Percentiles rank a stretch among this genome's conserved stretches.
Conservation (phyloP, 139 green algal species). For the Volvox reticuliferus region DNA sequence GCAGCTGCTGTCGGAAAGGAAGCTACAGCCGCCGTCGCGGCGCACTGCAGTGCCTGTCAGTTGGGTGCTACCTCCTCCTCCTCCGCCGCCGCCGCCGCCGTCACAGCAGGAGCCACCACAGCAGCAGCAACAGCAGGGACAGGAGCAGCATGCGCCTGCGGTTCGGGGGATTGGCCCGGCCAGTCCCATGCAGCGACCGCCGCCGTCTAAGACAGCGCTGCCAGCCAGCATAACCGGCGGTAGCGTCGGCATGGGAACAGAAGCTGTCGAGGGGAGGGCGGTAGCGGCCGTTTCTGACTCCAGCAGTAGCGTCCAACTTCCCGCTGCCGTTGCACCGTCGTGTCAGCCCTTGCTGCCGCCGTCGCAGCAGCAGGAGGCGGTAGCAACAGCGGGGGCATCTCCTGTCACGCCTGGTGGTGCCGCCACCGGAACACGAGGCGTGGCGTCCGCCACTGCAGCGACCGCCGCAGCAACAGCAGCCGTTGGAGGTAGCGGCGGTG, state of each 20-base stretch:
- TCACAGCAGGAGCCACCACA: not conserved
- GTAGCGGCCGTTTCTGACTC: too few species aligned
- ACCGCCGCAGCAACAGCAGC: not conserved
- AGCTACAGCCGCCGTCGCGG: constrained; percentile 4
- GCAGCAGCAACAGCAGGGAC: not conserved
- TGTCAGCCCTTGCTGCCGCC: not conserved
- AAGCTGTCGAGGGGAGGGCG: not conserved
- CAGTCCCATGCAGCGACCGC: not conserved
- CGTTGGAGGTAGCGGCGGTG: not conserved
- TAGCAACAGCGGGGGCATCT: not conserved
- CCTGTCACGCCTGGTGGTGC: too few species aligned
- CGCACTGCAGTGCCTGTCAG: constrained; percentile 2
- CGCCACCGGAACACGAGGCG: too few species aligned
- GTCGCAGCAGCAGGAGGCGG: not conserved
- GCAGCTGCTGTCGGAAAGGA: constrained; percentile 13
- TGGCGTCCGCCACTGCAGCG: not conserved
- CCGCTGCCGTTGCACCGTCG: not conserved
- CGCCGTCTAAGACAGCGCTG: not conserved
- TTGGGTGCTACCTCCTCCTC: not conserved
- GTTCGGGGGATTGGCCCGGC: not conserved
- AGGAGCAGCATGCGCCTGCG: not conserved
- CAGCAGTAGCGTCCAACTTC: not conserved
- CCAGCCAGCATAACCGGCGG: not conserved
- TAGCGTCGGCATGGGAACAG: too few species aligned
- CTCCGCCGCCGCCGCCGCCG: not conserved